Evolutionary conservation across 306 rosid species (phyloP).

Genomic region (Citrullus colocynthis): DNA sequence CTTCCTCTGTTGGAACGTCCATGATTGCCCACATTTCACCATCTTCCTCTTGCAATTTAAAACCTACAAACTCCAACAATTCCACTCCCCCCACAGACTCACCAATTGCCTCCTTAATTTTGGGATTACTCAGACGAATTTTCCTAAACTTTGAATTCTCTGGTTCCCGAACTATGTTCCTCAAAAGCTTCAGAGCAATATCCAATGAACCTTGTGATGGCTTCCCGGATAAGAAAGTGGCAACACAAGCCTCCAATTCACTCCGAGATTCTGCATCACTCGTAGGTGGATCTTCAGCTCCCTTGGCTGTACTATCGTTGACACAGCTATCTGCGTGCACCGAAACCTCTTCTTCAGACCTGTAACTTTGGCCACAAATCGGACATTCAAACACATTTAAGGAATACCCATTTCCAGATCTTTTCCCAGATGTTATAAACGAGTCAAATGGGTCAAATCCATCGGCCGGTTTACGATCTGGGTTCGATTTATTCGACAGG

Average conservation of each 20-base stretch:
- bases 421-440: conserved; percentile 55
- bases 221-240: conserved; percentile 46
- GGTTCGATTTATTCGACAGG: conserved; percentile 3
- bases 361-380: conserved; percentile 43
- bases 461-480: conserved; percentile 21
- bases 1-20: conserved; percentile 51
- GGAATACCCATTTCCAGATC: conserved; percentile 55
- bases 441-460: conserved; percentile 87
- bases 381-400: conserved; percentile 63
- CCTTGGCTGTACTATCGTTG: conserved; percentile 15
- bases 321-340: conserved; percentile 60
- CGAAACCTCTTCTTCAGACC: conserved; percentile 76
- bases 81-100: conserved; percentile 72
- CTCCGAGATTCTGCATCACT: conserved; percentile 12
- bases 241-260: conserved; percentile 48
- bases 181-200: conserved; percentile 52
- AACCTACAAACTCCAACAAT: conserved; percentile 61
- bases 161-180: conserved; percentile 68
- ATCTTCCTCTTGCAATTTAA: conserved; percentile 55
- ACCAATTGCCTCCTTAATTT: conserved; percentile 61
- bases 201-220: conserved; percentile 56
- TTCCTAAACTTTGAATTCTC: conserved; percentile 72
- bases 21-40: conserved; percentile 84
- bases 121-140: conserved; percentile 71
- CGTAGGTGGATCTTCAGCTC: conserved; percentile 9